Evolutionary conservation across 192 early-diverging fungal genomes (phyloP).

Genomic region (Ambispora gerdemannii): DNA sequence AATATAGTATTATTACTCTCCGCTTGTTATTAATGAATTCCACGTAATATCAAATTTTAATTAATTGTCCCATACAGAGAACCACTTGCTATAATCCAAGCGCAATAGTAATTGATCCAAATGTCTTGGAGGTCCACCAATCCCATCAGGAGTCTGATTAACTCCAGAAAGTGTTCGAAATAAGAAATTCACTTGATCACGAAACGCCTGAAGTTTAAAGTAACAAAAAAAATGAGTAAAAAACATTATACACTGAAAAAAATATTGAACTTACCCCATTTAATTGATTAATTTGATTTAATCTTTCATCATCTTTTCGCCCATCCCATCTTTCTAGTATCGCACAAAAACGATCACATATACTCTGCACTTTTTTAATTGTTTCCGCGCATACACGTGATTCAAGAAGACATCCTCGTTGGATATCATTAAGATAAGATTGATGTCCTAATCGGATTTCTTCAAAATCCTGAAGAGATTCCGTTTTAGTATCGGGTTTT

Average conservation of each 20-base stretch:
- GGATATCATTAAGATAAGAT: slow-evolving; percentile 33
- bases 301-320: slow-evolving; percentile 7
- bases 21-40: too few species aligned
- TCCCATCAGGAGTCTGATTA: slow-evolving; percentile 29
- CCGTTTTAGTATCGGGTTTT: background rate
- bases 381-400: slow-evolving; percentile 28
- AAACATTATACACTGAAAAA: too few species aligned
- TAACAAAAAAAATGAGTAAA: background rate
- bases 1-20: too few species aligned
- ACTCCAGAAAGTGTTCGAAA: slow-evolving; percentile 34
- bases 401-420: slow-evolving; percentile 39
- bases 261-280: slow-evolving; percentile 33
- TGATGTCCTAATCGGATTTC: slow-evolving; percentile 39
- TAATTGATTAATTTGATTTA: slow-evolving; percentile 23
- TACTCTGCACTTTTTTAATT: slow-evolving; percentile 29
- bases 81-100: slow-evolving; percentile 45
- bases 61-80: slow-evolving; percentile 32
- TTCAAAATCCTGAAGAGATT: slow-evolving; percentile 37
- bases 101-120: slow-evolving; percentile 40
- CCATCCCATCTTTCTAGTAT: slow-evolving; percentile 28
- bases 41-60: too few species aligned
- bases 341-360: slow-evolving; percentile 31
- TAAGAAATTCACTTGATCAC: slow-evolving; percentile 17
- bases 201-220: slow-evolving; percentile 33
- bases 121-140: slow-evolving; percentile 32